Evolutionary conservation across 495 filamentous ascomycete species (phyloP), one percentile per base, ranked within the genome.

Genomic region (Clohesyomyces aquaticus): DNA sequence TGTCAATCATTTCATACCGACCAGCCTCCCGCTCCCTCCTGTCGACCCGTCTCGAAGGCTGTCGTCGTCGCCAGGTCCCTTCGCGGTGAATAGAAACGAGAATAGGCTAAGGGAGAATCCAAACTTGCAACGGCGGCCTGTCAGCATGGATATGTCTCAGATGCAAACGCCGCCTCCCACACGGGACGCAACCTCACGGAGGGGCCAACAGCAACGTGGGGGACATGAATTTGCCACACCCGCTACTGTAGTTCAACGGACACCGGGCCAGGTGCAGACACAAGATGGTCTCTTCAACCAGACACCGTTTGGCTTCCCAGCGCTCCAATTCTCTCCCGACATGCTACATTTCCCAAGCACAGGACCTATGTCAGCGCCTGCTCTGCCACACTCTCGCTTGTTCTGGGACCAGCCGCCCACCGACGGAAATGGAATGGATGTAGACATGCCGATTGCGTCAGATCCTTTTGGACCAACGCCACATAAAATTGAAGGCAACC

Each of bases 401-500:
- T 91, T 92, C 71, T 94, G 90, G 89, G 91, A 93, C 61, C 78
- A 87, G 14, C 81, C 85, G 50, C n/a, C n/a, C n/a, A 60, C 35
- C 19, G 61, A 60, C 47, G 59, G 67, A 3, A 61, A 28, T 43
- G 28, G 41, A 2, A 67, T 72, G 65, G 67, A 72, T 53, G 60
- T 72, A n/a, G 69, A 70, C 52, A 59, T 68, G 57, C 55, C 64
- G 1, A 51, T 67, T 18, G 27, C 51, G 8, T 63, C 68, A 6
- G 71, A 77, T 59, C 72, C 74, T 4, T 77, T 77, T 57, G 69
- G 70, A 16, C 66, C 71, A 0, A 63, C 61, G 9, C 57, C 67
- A 8, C 65, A 70, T 16, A 68, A 65, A 22, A 48, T 64, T n/a
- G 54, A 72, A 18, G 26, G 16, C 8, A 47, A 55, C 28, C 2